phyloP scores from a whole-genome alignment of 345 rosid species.

The Heritiera littoralis region DNA sequence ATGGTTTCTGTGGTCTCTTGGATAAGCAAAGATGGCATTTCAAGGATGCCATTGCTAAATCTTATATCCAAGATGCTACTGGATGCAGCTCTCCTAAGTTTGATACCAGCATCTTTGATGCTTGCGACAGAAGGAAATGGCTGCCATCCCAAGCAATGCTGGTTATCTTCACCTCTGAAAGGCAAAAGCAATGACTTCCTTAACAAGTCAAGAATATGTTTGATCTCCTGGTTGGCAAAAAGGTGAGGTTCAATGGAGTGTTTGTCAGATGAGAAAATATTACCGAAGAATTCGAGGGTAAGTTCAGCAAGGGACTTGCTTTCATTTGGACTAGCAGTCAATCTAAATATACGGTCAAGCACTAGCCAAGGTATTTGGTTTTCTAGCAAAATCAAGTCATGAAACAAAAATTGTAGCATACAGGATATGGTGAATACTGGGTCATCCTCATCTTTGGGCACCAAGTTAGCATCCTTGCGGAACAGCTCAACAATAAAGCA shows the following conservation, averaged over 20 bases:
- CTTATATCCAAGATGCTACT: too few relatives aligned
- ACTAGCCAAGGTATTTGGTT: conserved; percentile 13
- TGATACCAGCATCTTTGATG: conserved; percentile 14
- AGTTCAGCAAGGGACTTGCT: not conserved
- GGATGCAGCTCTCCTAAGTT: not conserved
- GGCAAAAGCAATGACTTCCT: not conserved
- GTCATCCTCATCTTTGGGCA: not conserved
- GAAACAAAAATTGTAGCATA: conserved; percentile 1
- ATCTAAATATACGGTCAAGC: not conserved
- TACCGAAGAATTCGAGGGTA: not conserved
- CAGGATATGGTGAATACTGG: not conserved
- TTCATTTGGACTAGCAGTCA: not conserved
- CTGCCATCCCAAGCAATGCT: not conserved
- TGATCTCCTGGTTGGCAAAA: not conserved
- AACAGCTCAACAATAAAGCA: conserved; percentile 6
- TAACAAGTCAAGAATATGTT: conserved; percentile 27
- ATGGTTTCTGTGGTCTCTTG: conserved; percentile 15
- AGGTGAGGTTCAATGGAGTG: too few relatives aligned
- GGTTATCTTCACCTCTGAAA: too few relatives aligned
- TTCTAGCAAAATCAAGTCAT: conserved; percentile 17
- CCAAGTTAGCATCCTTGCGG: not conserved
- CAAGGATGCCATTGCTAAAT: too few relatives aligned
- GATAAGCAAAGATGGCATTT: not conserved
- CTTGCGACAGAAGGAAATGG: not conserved
- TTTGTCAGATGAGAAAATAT: not conserved